Evolutionary conservation across 2,329 filamentous ascomycete species (phyloP), one percentile per base, ranked within the genome.

Genomic region (Thelonectria discophora): DNA sequence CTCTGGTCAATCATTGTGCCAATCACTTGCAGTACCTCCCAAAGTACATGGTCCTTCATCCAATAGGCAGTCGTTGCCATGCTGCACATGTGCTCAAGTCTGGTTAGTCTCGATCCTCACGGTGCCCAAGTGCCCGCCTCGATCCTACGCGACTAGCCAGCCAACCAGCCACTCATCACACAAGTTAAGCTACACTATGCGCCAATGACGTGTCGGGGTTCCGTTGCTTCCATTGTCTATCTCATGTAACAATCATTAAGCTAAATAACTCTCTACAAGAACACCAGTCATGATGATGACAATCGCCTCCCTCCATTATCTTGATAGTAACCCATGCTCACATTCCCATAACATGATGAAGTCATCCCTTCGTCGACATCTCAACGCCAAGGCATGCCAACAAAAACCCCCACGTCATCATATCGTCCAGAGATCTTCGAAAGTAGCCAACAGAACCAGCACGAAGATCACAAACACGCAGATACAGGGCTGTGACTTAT

Each of bases 191-290:
- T 37, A n/a, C 9, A n/a, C 20, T n/a, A 48, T n/a, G 12, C n/a
- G 30, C 42, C 50, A 53, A 40, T 47, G 5, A 30, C 11, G 12
- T 18, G 37, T 8, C 24, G 20, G 3, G 21, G 37, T 20, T 37
- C 15, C 12, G 10, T n/a, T 45, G 9, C n/a, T 54, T 42, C 27
- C 27, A 49, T 42, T 47, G 48, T 30, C 58, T 64, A 32, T 62
- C 37, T 8, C 47, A 49, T 55, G 55, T 55, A 60, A 58, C 58
- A 53, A 30, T 47, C 24, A 47, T 30, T 27, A 47, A 30, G 27
- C 21, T 47, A 66, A 68, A 67, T 66, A 70, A 68, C 32, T 47
- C 59, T 59, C 60, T 68, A 63, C 30, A 46, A 47, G 27, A 43
- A 63, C 37, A 62, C 21, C 49, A 65, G 62, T 65, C 60, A 65